phyloP scores from a whole-genome alignment of 129 eudicot genomes.

The Flaveria trinervia region DNA sequence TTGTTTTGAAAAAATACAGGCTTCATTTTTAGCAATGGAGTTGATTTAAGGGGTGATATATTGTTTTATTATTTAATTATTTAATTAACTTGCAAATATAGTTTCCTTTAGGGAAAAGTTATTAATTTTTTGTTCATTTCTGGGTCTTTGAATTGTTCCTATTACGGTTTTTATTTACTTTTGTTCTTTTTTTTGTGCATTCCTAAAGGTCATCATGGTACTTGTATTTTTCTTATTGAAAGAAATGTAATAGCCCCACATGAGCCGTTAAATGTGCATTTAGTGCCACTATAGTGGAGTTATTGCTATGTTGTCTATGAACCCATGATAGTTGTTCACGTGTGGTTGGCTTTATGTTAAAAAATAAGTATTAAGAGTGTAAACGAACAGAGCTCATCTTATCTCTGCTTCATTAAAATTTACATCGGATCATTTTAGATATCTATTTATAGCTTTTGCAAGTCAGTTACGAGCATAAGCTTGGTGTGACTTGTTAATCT shows the following conservation, averaged over 20 bases:
- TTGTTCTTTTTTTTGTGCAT: background rate
- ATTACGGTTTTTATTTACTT: constrained; percentile 1
- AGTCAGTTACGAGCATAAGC: too few relatives aligned
- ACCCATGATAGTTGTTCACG: constrained; percentile 7
- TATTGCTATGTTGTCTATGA: constrained; percentile 10
- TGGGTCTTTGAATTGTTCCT: background rate
- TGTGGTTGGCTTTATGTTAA: background rate
- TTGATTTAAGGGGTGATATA: constrained; percentile 2
- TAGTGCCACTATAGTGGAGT: background rate
- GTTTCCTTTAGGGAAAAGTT: background rate
- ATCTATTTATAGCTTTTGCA: too few relatives aligned
- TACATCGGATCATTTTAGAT: background rate
- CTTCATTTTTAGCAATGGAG: constrained; percentile 25
- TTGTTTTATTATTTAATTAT: constrained; percentile 31
- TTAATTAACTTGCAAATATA: constrained; percentile 28
- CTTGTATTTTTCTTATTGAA: background rate
- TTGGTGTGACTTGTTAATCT: too few relatives aligned
- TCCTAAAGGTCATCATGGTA: background rate
- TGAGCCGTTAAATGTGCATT: constrained; percentile 7
- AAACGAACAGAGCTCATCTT: background rate
- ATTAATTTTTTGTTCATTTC: background rate
- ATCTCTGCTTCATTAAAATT: background rate
- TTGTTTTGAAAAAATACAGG: background rate
- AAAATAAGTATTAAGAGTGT: background rate
- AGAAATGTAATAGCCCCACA: constrained; percentile 10